Evolutionary conservation across 176 grass and related monocot species (phyloP).

Genomic region (Musa schizocarpa): DNA sequence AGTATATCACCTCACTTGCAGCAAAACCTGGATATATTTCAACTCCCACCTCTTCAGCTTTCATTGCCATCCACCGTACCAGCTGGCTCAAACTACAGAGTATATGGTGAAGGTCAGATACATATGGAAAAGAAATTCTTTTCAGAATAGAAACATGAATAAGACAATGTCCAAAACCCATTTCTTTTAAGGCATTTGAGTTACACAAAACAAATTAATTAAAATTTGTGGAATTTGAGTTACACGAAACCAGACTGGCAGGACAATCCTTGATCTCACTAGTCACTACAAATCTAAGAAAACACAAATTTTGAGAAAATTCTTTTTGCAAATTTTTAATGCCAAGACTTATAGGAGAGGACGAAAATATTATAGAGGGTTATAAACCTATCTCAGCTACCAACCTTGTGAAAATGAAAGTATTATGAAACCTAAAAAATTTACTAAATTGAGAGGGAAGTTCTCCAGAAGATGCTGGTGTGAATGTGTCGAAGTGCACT

Average conservation of each 20-base stretch:
- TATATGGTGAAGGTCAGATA: neutral
- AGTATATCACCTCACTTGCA: slow-evolving; percentile 76
- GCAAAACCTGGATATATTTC: slow-evolving; percentile 99
- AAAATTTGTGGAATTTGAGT: neutral
- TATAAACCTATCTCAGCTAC: neutral
- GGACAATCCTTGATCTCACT: neutral
- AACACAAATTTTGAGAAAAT: neutral
- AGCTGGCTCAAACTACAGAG: slow-evolving; percentile 66
- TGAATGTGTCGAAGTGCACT: neutral
- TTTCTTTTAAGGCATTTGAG: neutral
- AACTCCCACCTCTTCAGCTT: slow-evolving; percentile 90
- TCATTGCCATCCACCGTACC: slow-evolving; percentile 77
- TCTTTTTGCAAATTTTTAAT: neutral
- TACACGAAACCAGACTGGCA: neutral
- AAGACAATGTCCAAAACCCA: neutral
- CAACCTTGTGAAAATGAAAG: neutral
- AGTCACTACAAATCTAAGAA: too few relatives aligned
- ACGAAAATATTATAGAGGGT: neutral
- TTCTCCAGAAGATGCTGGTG: neutral
- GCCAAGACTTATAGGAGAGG: neutral
- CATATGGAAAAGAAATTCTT: neutral
- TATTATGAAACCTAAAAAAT: neutral
- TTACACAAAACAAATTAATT: neutral
- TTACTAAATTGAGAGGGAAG: neutral
- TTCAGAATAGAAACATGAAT: neutral